Conservation (phyloP, 345 rosid species). For the Aurinia saxatilis region DNA sequence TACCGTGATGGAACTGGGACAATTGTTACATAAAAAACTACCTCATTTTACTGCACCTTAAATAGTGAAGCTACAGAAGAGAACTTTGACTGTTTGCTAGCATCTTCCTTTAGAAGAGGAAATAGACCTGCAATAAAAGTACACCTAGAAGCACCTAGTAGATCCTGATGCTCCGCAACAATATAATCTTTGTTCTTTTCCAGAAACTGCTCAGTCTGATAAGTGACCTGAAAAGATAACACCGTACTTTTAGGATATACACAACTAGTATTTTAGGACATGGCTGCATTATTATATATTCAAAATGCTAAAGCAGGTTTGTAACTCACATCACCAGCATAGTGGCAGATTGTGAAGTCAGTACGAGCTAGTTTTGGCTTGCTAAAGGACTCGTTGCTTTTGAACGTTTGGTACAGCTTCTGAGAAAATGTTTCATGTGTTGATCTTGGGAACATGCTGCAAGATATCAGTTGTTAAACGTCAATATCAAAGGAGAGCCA, state of each 20-base stretch:
- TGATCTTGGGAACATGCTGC: constrained; percentile 94
- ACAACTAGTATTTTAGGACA: background rate
- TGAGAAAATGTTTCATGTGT: constrained; percentile 97
- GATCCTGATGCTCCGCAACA: constrained; percentile 93
- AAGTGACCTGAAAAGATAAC: constrained; percentile 65
- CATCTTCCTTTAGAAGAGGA: constrained; percentile 60
- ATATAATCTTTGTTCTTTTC: constrained; percentile 98
- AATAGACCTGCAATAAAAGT: constrained; percentile 72
- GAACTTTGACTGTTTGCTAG: constrained; percentile 75
- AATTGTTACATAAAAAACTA: background rate
- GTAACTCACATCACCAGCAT: constrained; percentile 92
- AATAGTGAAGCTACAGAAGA: constrained; percentile 93
- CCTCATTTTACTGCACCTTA: constrained; percentile 48
- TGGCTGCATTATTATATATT: background rate
- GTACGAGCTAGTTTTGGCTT: constrained; percentile 89
- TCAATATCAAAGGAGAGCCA: constrained; percentile 10
- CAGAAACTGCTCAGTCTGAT: constrained; percentile 85
- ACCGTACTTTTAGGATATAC: background rate
- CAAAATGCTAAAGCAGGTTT: constrained; percentile 8
- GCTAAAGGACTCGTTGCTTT: constrained; percentile 64
- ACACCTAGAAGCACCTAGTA: constrained; percentile 75
- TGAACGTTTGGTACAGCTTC: constrained; percentile 88
- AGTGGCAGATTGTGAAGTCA: constrained; percentile 92
- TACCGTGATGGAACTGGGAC: background rate
- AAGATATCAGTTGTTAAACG: constrained; percentile 19